phyloP scores from a whole-genome alignment of 208 protist genomes.

The Herpetomonas tarakana region DNA sequence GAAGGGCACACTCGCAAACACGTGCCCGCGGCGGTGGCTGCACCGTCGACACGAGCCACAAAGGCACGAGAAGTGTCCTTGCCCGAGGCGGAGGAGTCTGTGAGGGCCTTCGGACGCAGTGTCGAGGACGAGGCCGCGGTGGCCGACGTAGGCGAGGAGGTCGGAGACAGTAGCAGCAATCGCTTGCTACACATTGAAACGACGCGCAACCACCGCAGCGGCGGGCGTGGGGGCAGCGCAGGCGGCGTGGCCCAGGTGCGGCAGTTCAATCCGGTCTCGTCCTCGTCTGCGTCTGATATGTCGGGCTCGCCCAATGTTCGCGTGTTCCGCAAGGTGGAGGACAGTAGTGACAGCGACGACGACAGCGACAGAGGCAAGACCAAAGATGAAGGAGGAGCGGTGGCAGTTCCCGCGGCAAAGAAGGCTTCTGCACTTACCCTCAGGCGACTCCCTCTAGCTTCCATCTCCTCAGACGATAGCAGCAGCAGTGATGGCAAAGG shows the following conservation, averaged over 20 bases:
- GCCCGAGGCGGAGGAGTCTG: not conserved
- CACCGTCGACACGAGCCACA: too few species aligned
- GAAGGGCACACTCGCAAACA: not conserved
- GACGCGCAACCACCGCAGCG: not conserved
- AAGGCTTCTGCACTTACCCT: too few species aligned
- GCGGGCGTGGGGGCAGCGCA: not conserved
- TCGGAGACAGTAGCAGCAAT: not conserved
- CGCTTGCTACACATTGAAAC: not conserved
- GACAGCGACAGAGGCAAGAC: too few species aligned
- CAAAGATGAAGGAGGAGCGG: too few species aligned
- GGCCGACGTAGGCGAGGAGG: not conserved
- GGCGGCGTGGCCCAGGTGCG: not conserved
- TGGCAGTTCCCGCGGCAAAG: too few species aligned
- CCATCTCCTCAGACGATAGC: too few species aligned
- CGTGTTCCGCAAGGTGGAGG: too few species aligned
- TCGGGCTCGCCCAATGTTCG: slow-evolving; percentile 2
- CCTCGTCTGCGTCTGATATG: slow-evolving; percentile 4
- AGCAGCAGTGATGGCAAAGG: too few species aligned
- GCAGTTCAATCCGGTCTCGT: slow-evolving; percentile 5
- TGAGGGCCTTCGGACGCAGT: not conserved
- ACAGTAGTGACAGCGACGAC: too few species aligned
- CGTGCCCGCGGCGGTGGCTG: not conserved
- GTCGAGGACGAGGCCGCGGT: not conserved
- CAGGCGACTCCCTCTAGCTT: too few species aligned
- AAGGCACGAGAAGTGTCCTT: too few species aligned